Conservation (phyloP, 1,284 basidiomycete genomes). For the Irpex lacteus region DNA sequence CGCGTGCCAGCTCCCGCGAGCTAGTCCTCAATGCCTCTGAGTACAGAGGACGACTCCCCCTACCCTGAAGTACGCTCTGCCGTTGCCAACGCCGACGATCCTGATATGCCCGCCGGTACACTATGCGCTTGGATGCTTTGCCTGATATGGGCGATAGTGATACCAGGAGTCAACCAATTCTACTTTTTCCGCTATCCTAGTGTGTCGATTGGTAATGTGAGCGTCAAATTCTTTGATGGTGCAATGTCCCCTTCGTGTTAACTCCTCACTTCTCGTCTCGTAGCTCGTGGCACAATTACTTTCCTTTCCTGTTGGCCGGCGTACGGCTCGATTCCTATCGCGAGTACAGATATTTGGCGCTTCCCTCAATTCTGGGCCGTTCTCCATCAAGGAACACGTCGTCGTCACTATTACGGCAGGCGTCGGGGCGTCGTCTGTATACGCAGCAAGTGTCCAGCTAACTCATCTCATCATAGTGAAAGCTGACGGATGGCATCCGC, state of each 20-base stretch:
- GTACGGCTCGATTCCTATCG: slow-evolving; percentile 53
- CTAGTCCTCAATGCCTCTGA: background rate
- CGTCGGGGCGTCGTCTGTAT: slow-evolving; percentile 39
- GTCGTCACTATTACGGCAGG: slow-evolving; percentile 69
- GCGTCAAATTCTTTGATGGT: slow-evolving; percentile 11
- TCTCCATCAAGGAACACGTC: slow-evolving; percentile 50
- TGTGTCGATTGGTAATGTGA: slow-evolving; percentile 32
- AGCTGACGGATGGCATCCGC: background rate
- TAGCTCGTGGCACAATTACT: slow-evolving; percentile 59
- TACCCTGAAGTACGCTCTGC: slow-evolving; percentile 30
- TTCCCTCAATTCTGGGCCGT: slow-evolving; percentile 62
- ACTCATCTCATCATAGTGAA: background rate
- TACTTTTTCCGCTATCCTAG: slow-evolving; percentile 65
- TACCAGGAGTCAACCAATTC: slow-evolving; percentile 56
- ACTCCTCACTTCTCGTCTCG: background rate
- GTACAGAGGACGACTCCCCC: slow-evolving; percentile 46
- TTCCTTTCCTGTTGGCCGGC: slow-evolving; percentile 57
- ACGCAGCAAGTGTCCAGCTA: slow-evolving; percentile 25
- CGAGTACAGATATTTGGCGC: slow-evolving; percentile 54
- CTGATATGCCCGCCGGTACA: slow-evolving; percentile 49
- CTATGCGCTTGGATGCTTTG: slow-evolving; percentile 56
- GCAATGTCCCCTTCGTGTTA: background rate
- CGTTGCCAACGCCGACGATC: slow-evolving; percentile 48
- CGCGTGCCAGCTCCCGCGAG: background rate
- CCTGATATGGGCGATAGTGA: slow-evolving; percentile 45